phyloP scores from a whole-genome alignment of 495 filamentous ascomycete species.

The Penicillium coprophilum region DNA sequence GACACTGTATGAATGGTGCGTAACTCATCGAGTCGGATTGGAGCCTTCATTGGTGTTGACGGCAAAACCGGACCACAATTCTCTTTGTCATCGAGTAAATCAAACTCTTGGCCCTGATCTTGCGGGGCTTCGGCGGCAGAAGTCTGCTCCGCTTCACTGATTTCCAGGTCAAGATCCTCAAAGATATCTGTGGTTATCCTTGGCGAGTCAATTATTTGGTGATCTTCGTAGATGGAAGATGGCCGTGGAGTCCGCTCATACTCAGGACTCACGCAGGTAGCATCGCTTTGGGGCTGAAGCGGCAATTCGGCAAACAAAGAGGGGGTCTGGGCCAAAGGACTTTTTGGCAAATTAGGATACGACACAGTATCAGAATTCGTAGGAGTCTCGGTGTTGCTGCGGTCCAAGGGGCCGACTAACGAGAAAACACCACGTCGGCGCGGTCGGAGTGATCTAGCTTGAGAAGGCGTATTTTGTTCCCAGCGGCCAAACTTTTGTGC shows the following conservation, averaged over 20 bases:
- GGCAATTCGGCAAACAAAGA: conserved; percentile 21
- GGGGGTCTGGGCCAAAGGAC: conserved; percentile 21
- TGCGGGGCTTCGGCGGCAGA: conserved; percentile 14
- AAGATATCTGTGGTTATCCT: conserved; percentile 21
- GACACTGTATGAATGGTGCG: conserved; percentile 66
- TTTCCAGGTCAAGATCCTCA: conserved; percentile 21
- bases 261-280: conserved; percentile 11
- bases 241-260: conserved; percentile 3
- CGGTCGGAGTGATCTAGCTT: conserved; percentile 38
- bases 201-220: conserved; percentile 17
- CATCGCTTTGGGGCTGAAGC: conserved; percentile 16
- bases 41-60: conserved; percentile 35
- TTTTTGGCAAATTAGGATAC: conserved; percentile 29
- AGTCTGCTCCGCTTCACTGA: not conserved
- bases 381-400: conserved; percentile 9
- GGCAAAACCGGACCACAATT: conserved; percentile 32
- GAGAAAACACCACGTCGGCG: conserved; percentile 48
- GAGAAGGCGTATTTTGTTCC: conserved; percentile 53
- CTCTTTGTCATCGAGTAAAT: conserved; percentile 34
- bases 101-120: conserved; percentile 10
- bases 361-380: conserved; percentile 17
- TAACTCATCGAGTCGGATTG: conserved; percentile 21
- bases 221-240: conserved; percentile 7
- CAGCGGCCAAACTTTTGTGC: conserved; percentile 60
- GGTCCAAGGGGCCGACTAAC: conserved; percentile 33